Percentiles rank a stretch among this genome's conserved stretches.
These are phyloP conservation scores for Auricularia sp. DNA, from an alignment of 768 basidiomycete genomes.

Conservation along the genomic window DNA sequence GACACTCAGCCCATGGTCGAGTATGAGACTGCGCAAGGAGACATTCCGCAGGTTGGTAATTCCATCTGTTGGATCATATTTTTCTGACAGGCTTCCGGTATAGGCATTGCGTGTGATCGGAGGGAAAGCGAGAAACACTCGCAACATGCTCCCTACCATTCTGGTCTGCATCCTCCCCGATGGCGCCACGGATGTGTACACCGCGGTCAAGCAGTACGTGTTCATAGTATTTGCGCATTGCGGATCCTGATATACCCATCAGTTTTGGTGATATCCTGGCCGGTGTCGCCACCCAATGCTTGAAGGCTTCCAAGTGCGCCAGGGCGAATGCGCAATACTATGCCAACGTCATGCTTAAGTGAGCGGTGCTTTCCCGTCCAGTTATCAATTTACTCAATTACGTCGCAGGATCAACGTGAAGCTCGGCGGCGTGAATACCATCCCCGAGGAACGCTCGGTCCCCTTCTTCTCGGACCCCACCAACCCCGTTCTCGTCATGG, in stretches of 20 bases:
- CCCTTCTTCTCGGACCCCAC: slow-evolving; percentile 55
- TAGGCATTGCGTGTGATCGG: slow-evolving; percentile 48
- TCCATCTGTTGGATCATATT: slow-evolving; percentile 2
- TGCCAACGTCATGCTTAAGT: slow-evolving; percentile 73
- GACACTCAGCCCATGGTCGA: slow-evolving; percentile 35
- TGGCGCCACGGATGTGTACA: slow-evolving; percentile 66
- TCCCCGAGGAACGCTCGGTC: slow-evolving; percentile 62
- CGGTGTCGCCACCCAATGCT: slow-evolving; percentile 72
- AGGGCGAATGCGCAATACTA: slow-evolving; percentile 67
- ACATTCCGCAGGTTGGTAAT: slow-evolving; percentile 34
- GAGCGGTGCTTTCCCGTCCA: slow-evolving; percentile 13
- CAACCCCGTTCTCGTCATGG: slow-evolving; percentile 74
- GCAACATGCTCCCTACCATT: slow-evolving; percentile 38
- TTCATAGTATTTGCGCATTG: slow-evolving; percentile 9
- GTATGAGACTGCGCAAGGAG: slow-evolving; percentile 51
- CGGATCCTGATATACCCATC: neutral
- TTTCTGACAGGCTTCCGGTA: neutral
- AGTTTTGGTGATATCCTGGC: slow-evolving; percentile 67
- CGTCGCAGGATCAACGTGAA: slow-evolving; percentile 65
- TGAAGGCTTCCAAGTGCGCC: slow-evolving; percentile 57
- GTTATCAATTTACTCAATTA: neutral
- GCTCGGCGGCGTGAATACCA: slow-evolving; percentile 71
- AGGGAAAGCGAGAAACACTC: slow-evolving; percentile 31
- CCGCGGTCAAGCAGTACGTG: slow-evolving; percentile 64
- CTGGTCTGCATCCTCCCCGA: slow-evolving; percentile 66